Base-by-base conservation (phyloP, 345 rosid species). In the Raphanus raphanistrum region DNA sequence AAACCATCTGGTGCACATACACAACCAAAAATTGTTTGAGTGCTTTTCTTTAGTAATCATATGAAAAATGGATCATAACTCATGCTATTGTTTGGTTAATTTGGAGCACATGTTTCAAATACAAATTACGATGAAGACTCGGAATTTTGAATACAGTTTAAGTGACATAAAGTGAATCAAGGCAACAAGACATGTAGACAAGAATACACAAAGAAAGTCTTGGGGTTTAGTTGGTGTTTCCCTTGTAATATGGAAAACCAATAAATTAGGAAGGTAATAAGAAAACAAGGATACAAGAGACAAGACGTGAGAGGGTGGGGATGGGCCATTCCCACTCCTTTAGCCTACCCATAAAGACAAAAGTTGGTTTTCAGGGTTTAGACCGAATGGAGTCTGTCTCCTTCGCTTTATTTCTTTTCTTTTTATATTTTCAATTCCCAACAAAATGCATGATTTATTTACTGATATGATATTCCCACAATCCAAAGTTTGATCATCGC, bases 281-380 rank as follows among this genome's bases (percentile, higher is more conserved):
- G 77, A 61, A 32, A 67, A 75, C 28, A 63, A 10, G 60, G 75
- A 70, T 29, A 60, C 15, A 63, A 77, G 82, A 75, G 83, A 80
- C 79, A 80, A 70, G 79, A 80, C 83, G 83, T 80, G 83, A 70
- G 79, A 80, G 64, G 69, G 79, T 75, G 79, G 69, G 79, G 79
- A 75, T 80, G 83, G 83, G 83, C 83, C 76, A 80, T 70, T 74
- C 72, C 70, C 82, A 74, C 82, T 79, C 75, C 75, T 75, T 80
- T 68, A 80, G 83, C 83, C 83, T 75, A 75, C 83, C 82, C 83
- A 80, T 75, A 80, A 80, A 80, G 83, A 17, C 57, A 31, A 80
- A 80, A 80, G 79, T 74, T 80, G 79, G 26, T 80, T 79, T 80
- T 80, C 64, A 80, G 83, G 83, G 66, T 80, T 80, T 76, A 80